Base-by-base conservation (phyloP, 2,329 filamentous ascomycete species). In the Penicillium sp. region DNA sequence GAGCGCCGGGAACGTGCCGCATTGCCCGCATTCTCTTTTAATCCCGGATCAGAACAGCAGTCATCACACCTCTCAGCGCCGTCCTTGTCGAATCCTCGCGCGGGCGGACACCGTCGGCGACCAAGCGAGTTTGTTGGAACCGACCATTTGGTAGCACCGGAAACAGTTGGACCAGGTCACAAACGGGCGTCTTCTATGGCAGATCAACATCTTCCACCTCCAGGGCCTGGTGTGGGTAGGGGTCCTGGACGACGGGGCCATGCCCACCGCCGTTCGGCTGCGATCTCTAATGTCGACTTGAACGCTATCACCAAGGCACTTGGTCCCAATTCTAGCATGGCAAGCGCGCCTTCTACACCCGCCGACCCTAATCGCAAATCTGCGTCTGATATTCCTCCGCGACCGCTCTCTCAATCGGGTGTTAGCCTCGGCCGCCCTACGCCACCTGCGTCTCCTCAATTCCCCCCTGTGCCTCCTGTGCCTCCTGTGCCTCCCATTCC, bases 121-220 rank as follows among this genome's bases (percentile, higher is more conserved):
- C 89, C 87, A 29, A 96, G 92, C 71, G 92, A 96, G 72, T 92
- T 96, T 68, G 89, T 96, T 47, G 91, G 91, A 38, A 90, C 89
- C 8, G 74, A 76, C 57, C 78, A 67, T 63, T 74, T 66, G 77
- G 79, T 68, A 69, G 76, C 83, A 64, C 79, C 85, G 66, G 74
- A 87, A 67, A 87, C 89, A 29, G 89, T 86, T 12, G 90, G 87
- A 53, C 82, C 80, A 13, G 63, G 53, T 12, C 66, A 69, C 45
- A 63, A 61, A 36, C 66, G 57, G 51, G 68, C 70, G 17, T 56
- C 60, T 29, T 54, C 63, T 2, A 55, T 61, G 17, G 56, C 63
- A 39, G 57, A 60, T 44, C 63, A 71, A 27, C 64, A 70, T 27
- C 64, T 70, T 29, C 75, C 75, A 23, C 71, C 49, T 19, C 55